Conservation (phyloP, 2,329 filamentous ascomycete genomes). For the Alternaria dauci region DNA sequence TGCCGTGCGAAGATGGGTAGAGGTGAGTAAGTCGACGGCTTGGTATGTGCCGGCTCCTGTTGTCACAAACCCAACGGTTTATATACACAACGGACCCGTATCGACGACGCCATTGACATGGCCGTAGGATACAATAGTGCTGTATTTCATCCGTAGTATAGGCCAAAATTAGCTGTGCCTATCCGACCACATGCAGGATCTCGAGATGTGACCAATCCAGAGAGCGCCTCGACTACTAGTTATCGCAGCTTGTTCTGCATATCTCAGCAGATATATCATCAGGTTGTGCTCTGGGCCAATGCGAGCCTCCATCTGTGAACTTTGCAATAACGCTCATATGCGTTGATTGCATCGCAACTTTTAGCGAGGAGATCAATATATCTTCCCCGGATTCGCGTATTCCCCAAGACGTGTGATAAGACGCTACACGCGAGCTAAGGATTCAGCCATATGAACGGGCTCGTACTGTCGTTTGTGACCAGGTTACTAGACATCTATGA, state of each 20-base stretch:
- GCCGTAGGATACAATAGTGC: background rate
- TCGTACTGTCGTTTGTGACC: conserved; percentile 9
- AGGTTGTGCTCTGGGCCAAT: conserved; percentile 1
- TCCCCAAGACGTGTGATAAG: background rate
- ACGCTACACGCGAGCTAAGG: conserved; percentile 5
- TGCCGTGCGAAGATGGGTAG: background rate
- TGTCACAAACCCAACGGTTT: conserved; percentile 7
- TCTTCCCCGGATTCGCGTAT: conserved; percentile 19
- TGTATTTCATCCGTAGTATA: background rate
- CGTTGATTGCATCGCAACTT: conserved; percentile 15
- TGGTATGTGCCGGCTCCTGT: background rate
- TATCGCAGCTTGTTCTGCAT: background rate
- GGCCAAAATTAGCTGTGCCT: conserved; percentile 14
- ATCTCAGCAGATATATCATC: conserved; percentile 12
- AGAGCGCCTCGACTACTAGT: background rate
- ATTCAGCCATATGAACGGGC: conserved; percentile 26
- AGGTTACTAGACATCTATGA: background rate
- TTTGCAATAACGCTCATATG: conserved; percentile 21
- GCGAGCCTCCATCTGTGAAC: background rate
- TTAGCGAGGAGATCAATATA: conserved; percentile 27
- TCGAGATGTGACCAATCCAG: conserved; percentile 7
- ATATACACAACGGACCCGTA: conserved; percentile 18
- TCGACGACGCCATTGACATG: conserved; percentile 19
- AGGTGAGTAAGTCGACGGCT: background rate
- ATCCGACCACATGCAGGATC: background rate